Percentiles rank a stretch among this genome's conserved stretches.
Evolutionary conservation across 2,329 filamentous ascomycete species (phyloP).

Genomic region (Pochonia chlamydosporia): DNA sequence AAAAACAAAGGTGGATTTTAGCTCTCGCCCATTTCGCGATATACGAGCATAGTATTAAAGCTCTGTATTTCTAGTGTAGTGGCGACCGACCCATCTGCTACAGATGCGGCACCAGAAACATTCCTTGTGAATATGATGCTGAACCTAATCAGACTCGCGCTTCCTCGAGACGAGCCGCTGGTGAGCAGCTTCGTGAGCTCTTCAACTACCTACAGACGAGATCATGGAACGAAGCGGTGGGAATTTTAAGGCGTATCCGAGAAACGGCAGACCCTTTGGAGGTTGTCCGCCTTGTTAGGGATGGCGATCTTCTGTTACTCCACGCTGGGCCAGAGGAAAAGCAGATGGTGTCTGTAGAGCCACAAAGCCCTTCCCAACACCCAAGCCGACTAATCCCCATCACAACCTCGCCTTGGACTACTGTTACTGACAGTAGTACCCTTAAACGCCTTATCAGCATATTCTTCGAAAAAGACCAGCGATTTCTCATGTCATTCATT

Average conservation of each 20-base stretch:
- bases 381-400: not conserved
- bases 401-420: not conserved
- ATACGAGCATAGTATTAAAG: not conserved
- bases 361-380: not conserved
- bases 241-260: slow-evolving; percentile 3
- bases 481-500: slow-evolving; percentile 1
- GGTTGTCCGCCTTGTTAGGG: not conserved
- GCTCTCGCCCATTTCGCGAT: not conserved
- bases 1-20: slow-evolving; percentile 1
- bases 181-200: slow-evolving; percentile 3
- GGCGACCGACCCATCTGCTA: slow-evolving; percentile 1
- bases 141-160: slow-evolving; percentile 1
- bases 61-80: not conserved
- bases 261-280: not conserved
- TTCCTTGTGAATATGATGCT: not conserved
- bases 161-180: not conserved
- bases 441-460: not conserved
- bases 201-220: not conserved
- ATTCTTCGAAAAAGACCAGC: slow-evolving; percentile 1
- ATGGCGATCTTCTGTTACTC: slow-evolving; percentile 1
- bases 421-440: not conserved
- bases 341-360: not conserved
- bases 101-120: not conserved
- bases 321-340: not conserved
- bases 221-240: not conserved